Base-by-base conservation (phyloP, 2,329 filamentous ascomycete species). In the Exophiala xenobiotica region DNA sequence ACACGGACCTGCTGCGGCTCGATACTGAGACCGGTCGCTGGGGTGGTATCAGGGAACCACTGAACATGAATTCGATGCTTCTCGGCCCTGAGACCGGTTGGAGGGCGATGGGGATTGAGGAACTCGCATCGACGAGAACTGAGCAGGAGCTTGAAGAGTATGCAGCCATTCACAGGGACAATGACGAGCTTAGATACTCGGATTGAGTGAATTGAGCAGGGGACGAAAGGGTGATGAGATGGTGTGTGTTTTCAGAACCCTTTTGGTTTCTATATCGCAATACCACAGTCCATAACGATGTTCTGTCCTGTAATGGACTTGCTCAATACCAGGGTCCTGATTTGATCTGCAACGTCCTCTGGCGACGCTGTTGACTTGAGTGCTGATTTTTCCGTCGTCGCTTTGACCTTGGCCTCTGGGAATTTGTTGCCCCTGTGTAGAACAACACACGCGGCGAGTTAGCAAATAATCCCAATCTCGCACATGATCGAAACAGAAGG, bases 71-170 rank as follows among this genome's bases (percentile, higher is more conserved):
- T 33, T 12, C 9, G 37, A 39, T 39, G 37, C 11, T 18, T n/a
- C 4, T 39, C 6, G n/a, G n/a, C 18, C 4, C 37, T 81, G 2
- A 81, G 83, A 0, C 80, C 84, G 49, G 78, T 96, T 55, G 82
- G 85, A 3, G 81, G 5, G 29, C 29, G n/a, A n/a, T n/a, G 81
- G 48, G 88, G 88, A 0, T 64, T 96, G 57, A 83, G 87, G 55
- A 95, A 85, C 68, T 92, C 95, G 64, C 64, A 96, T 44, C 81
- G 82, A 63, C 90, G 86, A 66, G 79, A 86, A 35, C 78, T 96
- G n/a, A 86, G 33, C 78, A 96, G 12, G 66, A 86, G n/a, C n/a
- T n/a, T n/a, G n/a, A n/a, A n/a, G n/a, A n/a, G n/a, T n/a, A n/a
- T n/a, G n/a, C n/a, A n/a, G n/a, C n/a, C n/a, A n/a, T n/a, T n/a